phyloP scores from a whole-genome alignment of 495 filamentous ascomycete species.

The Xylaria curta region DNA sequence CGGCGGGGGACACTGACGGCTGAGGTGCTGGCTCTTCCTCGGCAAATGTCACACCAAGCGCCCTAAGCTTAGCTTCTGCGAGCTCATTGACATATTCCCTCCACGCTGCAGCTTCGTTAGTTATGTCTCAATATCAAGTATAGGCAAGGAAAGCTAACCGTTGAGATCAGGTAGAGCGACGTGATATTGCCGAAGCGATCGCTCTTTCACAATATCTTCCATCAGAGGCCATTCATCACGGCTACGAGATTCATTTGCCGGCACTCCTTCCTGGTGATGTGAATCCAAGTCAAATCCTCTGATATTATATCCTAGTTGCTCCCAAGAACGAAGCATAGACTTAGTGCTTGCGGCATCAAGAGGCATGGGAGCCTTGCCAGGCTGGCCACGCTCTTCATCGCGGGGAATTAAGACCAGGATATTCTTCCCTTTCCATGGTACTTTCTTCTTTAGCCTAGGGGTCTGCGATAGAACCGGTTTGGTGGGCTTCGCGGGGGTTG shows the following conservation, averaged over 20 bases:
- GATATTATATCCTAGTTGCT: slow-evolving; percentile 75
- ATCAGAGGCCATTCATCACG: slow-evolving; percentile 74
- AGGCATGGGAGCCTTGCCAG: slow-evolving; percentile 63
- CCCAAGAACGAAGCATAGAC: slow-evolving; percentile 71
- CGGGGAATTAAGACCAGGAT: slow-evolving; percentile 74
- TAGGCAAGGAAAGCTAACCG: slow-evolving; percentile 39
- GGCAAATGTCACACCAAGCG: slow-evolving; percentile 81
- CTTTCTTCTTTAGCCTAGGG: slow-evolving; percentile 59
- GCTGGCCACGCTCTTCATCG: slow-evolving; percentile 68
- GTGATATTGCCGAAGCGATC: slow-evolving; percentile 56
- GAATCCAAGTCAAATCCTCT: slow-evolving; percentile 71
- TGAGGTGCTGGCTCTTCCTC: slow-evolving; percentile 69
- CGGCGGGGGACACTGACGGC: slow-evolving; percentile 57
- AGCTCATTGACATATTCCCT: slow-evolving; percentile 79
- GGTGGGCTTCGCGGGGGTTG: slow-evolving; percentile 43
- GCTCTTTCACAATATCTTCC: slow-evolving; percentile 62
- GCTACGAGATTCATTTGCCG: slow-evolving; percentile 63
- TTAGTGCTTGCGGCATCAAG: slow-evolving; percentile 67
- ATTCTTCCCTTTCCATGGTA: slow-evolving; percentile 75
- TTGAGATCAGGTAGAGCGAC: slow-evolving; percentile 79
- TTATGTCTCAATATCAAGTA: background rate
- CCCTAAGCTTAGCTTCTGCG: slow-evolving; percentile 87
- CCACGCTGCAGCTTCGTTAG: slow-evolving; percentile 67
- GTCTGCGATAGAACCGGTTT: slow-evolving; percentile 43
- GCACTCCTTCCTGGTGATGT: background rate